A percentile compares a stretch with the other conserved stretches of the same genome.
These are phyloP conservation scores for Aspergillus hancockii DNA, from an alignment of 495 filamentous ascomycete genomes.

Conservation along the genomic window DNA sequence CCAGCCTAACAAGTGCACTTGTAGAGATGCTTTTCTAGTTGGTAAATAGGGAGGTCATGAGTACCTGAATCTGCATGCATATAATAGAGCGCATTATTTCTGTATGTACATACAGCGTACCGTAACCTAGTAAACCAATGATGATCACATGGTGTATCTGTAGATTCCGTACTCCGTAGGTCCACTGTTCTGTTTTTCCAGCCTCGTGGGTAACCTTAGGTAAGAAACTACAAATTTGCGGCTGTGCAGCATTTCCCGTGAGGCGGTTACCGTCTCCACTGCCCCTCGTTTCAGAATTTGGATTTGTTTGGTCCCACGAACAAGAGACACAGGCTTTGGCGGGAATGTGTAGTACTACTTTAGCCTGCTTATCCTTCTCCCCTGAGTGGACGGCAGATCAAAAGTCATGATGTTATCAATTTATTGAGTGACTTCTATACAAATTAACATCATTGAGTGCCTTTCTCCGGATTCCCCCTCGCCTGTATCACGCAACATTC, in stretches of 20 bases:
- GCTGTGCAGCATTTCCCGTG: conserved; percentile 3
- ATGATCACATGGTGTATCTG: too few relatives aligned
- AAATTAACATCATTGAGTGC: background rate
- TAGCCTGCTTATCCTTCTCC: conserved; percentile 2
- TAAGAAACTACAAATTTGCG: background rate
- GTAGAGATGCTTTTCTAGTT: too few relatives aligned
- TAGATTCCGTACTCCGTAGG: background rate
- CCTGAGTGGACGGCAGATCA: background rate
- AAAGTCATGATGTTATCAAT: background rate
- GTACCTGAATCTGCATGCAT: too few relatives aligned
- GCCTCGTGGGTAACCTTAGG: background rate
- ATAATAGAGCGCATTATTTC: too few relatives aligned
- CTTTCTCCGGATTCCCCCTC: background rate
- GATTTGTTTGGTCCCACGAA: background rate
- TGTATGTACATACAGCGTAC: background rate
- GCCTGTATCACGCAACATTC: background rate
- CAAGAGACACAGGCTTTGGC: background rate
- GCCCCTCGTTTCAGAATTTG: background rate
- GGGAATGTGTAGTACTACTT: background rate
- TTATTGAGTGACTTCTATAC: background rate
- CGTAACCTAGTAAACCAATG: too few relatives aligned
- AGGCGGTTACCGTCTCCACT: conserved; percentile 5
- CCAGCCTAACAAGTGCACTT: too few relatives aligned
- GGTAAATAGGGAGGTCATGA: too few relatives aligned
- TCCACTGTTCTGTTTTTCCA: background rate